Evolutionary conservation across 176 grass and related monocot species (phyloP), one percentile per base, ranked within the genome.

Genomic region (Zea luxurians): DNA sequence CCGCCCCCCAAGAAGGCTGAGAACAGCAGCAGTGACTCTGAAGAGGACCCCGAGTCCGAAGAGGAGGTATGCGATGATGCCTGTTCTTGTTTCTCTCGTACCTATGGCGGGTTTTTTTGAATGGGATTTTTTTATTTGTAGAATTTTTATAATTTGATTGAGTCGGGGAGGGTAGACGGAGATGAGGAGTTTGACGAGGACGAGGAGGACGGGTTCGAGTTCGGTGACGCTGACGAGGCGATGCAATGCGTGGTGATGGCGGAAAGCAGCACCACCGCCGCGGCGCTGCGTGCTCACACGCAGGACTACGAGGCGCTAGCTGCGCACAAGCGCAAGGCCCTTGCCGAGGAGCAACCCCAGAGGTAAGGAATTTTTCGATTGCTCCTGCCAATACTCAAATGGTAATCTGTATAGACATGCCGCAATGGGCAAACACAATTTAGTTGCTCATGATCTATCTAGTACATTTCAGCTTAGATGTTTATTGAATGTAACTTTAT

Each of bases 251-350:
- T 85, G 67, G 79, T 74, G 74, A 78, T 82, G 66, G 78, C 83
- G 74, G 83, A 61, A 52, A 21, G 60, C 10, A 36, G 13, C 16
- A 9, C 37, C 15, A 16, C 34, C 1, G 36, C 78, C 34, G n/a
- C 44, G 10, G 60, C 18, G 34, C 7, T 73, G 6, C 15, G 17
- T 52, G 49, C 68, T n/a, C 47, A 58, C 11, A 27, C 73, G 21
- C 85, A 88, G 2, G 89, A 92, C 61, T 87, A 90, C 37, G 85
- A 98, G 78, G 89, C 65, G 10, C 61, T 98, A n/a, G 83, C 85
- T 0, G 81, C 78, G 44, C 69, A 85, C 76, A 94, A 98, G 74
- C 89, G 95, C 80, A 92, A 90, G 80, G 87, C 85, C 50, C 65
- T 90, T 68, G 71, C 82, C 20, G 75, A 93, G 57, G 74, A 92